phyloP scores from a whole-genome alignment of 2,329 filamentous ascomycete genomes.

The Penicillium sclerotiorum region DNA sequence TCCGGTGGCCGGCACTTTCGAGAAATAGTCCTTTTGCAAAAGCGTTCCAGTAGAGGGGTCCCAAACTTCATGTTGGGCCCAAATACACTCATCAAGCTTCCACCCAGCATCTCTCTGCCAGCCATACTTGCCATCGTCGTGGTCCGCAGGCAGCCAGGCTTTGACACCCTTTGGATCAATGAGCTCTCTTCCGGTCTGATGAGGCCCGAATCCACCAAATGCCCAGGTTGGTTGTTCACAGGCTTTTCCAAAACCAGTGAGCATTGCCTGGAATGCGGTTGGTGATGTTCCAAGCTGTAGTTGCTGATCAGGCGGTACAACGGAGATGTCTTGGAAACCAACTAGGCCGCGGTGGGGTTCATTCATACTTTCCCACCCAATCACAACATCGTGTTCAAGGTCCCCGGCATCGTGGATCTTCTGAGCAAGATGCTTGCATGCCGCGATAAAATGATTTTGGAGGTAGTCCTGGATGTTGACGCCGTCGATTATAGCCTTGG shows the following conservation, averaged over 20 bases:
- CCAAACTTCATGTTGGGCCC: conserved; percentile 97
- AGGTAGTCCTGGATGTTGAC: conserved; percentile 96
- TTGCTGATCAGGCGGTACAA: conserved; percentile 83
- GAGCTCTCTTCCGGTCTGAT: conserved; percentile 79
- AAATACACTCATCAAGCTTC: conserved; percentile 92
- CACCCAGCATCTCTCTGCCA: conserved; percentile 86
- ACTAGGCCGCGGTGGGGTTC: conserved; percentile 90
- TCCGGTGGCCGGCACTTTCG: conserved; percentile 73
- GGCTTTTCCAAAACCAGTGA: conserved; percentile 86
- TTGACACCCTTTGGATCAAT: conserved; percentile 84
- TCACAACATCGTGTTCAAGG: conserved; percentile 80
- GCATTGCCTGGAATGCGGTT: conserved; percentile 89
- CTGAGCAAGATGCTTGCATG: conserved; percentile 77
- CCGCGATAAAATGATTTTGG: conserved; percentile 79
- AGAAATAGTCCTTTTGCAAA: conserved; percentile 84
- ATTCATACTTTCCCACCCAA: conserved; percentile 96
- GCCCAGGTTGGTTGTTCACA: conserved; percentile 92
- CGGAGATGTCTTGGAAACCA: conserved; percentile 77
- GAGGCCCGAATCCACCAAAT: conserved; percentile 89
- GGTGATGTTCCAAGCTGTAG: conserved; percentile 91
- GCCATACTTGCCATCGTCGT: conserved; percentile 84
- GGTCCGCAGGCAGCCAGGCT: conserved; percentile 80
- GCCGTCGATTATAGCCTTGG: conserved; percentile 92
- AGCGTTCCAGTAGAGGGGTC: conserved; percentile 76
- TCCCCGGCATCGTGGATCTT: conserved; percentile 88